Percentiles rank a stretch among this genome's conserved stretches.
phyloP scores from a whole-genome alignment of 2,329 filamentous ascomycete species.

The Aspergillus phoenicis region DNA sequence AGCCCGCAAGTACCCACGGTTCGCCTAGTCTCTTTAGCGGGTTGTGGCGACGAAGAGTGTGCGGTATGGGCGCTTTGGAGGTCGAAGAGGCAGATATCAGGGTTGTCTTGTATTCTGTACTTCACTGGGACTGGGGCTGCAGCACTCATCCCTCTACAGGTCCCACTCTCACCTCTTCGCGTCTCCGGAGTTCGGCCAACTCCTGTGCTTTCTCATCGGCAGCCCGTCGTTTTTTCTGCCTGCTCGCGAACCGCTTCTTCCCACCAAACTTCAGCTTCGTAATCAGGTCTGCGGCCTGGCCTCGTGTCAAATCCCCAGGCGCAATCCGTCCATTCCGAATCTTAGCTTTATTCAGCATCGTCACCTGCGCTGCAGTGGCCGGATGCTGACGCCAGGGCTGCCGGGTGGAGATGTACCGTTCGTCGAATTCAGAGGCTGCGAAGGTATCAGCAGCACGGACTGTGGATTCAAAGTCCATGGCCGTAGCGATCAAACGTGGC shows the following conservation, averaged over 20 bases:
- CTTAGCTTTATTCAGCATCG: constrained; percentile 45
- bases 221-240: constrained; percentile 18
- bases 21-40: too few species aligned
- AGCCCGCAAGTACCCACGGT: too few species aligned
- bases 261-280: constrained; percentile 87
- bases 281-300: constrained; percentile 85
- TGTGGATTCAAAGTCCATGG: constrained; percentile 69
- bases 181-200: constrained; percentile 19
- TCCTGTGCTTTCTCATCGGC: constrained; percentile 14
- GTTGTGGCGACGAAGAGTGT: too few species aligned
- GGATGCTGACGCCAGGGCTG: constrained; percentile 70
- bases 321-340: constrained; percentile 25
- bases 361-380: constrained; percentile 58
- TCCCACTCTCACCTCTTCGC: constrained; percentile 50
- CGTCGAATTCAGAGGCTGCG: constrained; percentile 67
- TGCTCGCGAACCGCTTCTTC: constrained; percentile 62
- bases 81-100: too few species aligned
- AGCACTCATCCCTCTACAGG: constrained; percentile 33
- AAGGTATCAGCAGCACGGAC: constrained; percentile 85
- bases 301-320: constrained; percentile 66
- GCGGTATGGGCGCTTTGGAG: too few species aligned
- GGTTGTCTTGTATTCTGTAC: too few species aligned
- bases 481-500: constrained; percentile 68
- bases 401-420: constrained; percentile 65
- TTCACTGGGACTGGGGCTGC: too few species aligned